Base-by-base conservation (phyloP, 208 protist species). In the Acanthamoeba triangularis region DNA sequence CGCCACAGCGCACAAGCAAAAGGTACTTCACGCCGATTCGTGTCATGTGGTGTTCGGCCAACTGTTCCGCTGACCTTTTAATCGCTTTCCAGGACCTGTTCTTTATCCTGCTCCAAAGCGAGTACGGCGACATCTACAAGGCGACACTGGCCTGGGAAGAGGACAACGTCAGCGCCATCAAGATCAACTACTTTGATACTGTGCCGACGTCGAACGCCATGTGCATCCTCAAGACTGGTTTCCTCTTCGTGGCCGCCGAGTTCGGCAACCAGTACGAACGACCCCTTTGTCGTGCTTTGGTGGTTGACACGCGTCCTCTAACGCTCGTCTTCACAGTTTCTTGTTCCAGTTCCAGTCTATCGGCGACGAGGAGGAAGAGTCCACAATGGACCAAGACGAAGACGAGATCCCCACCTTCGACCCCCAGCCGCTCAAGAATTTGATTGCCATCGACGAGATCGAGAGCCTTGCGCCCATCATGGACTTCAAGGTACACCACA, bases 91-190 rank as follows among this genome's bases (percentile, higher is more conserved):
- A 95, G 91, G 72, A 95, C 20, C 96, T 98, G 96, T 99, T 99
- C 84, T 99, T 99, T 96, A 96, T 99, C 85, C 95, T 99, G 3
- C 47, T 99, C 61, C 99, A 99, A 97, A 98, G 98, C 41, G 99
- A 99, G 95, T 97, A 98, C 16, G 99, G 99, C n/a, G 99, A 99
- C 96, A 59, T 99, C 30, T 99, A 99, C 97, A 99, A 99, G 74
- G 97, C 99, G 5, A 98, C 98, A 14, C 96, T 99, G 0, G 96
- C 96, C 8, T 97, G 98, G 80, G 98, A 98, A 28, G 98, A 98
- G 90, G 98, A 98, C 28, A 63, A 88, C 2, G 98, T 98, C 0
- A 47, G 90, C 16, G 96, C 96, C 20, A 96, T 99, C 0, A 95
- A 96, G 14, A 97, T 99, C 49, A 96, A 98, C 47, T 99, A 99